Percentiles rank a stretch among this genome's conserved stretches.
Conservation (phyloP, 495 filamentous ascomycete species). For the Xylaria intraflava region DNA sequence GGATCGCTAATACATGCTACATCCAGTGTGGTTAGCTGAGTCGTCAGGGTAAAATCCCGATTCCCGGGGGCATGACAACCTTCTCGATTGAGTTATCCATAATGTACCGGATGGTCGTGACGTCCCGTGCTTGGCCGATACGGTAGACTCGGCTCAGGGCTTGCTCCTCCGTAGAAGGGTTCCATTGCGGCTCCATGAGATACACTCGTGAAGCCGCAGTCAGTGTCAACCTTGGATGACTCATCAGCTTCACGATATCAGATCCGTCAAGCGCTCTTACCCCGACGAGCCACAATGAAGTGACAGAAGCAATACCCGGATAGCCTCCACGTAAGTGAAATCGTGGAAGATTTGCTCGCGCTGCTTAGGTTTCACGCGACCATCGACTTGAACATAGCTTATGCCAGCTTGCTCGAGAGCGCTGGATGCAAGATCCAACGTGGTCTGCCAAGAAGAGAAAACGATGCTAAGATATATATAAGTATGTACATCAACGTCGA, state of each 20-base stretch:
- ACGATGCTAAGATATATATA: too few relatives aligned
- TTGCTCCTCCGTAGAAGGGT: constrained; percentile 48
- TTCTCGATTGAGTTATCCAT: constrained; percentile 44
- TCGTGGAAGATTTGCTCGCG: constrained; percentile 27
- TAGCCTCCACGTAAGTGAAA: constrained; percentile 25
- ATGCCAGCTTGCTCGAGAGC: constrained; percentile 29
- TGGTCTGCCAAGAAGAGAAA: constrained; percentile 41
- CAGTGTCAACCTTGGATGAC: constrained; percentile 49
- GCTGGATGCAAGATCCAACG: constrained; percentile 34
- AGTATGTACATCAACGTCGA: too few relatives aligned
- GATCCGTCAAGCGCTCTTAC: constrained; percentile 14
- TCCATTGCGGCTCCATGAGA: constrained; percentile 52
- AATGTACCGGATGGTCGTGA: constrained; percentile 40
- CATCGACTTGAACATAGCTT: constrained; percentile 34
- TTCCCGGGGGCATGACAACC: too few relatives aligned
- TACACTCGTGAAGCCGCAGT: constrained; percentile 40
- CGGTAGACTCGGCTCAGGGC: constrained; percentile 42
- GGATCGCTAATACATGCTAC: too few relatives aligned
- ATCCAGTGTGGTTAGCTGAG: too few relatives aligned
- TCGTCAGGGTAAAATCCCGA: too few relatives aligned
- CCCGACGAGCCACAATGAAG: constrained; percentile 39
- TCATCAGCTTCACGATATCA: too few relatives aligned
- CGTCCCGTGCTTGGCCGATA: constrained; percentile 41
- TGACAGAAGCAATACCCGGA: constrained; percentile 32
- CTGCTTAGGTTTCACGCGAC: constrained; percentile 32